phyloP scores from a whole-genome alignment of 2,329 filamentous ascomycete genomes.

The Lasiodiplodia gonubiensis region DNA sequence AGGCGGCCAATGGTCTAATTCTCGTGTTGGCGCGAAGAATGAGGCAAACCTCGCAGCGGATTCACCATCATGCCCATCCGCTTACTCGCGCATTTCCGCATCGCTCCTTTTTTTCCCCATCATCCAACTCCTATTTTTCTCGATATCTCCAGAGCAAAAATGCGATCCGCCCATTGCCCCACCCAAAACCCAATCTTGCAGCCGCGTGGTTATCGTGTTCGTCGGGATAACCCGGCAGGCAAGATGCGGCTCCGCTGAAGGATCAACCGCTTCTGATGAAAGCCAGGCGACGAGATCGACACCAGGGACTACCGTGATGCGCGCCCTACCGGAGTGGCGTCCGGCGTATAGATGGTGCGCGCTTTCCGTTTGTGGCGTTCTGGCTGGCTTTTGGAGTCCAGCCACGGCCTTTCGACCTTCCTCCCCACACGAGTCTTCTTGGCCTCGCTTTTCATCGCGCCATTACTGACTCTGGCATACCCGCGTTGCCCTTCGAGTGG shows the following conservation, averaged over 20 bases:
- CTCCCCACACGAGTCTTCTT: background rate
- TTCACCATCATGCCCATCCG: background rate
- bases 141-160: background rate
- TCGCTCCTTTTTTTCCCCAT: background rate
- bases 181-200: background rate
- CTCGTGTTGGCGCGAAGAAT: background rate
- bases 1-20: background rate
- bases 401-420: background rate
- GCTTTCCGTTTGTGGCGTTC: background rate
- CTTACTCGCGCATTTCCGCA: background rate
- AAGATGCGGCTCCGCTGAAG: background rate
- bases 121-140: background rate
- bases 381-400: background rate
- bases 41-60: background rate
- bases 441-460: background rate
- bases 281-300: background rate
- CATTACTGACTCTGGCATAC: background rate
- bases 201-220: background rate
- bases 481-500: too few relatives aligned
- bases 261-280: background rate
- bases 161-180: background rate
- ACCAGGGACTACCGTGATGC: background rate
- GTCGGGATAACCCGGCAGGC: background rate
- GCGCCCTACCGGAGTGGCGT: background rate
- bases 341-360: background rate